Evolutionary conservation across 768 basidiomycete species (phyloP), one percentile per base, ranked within the genome.

Genomic region (Paxillus ammoniavirescens): DNA sequence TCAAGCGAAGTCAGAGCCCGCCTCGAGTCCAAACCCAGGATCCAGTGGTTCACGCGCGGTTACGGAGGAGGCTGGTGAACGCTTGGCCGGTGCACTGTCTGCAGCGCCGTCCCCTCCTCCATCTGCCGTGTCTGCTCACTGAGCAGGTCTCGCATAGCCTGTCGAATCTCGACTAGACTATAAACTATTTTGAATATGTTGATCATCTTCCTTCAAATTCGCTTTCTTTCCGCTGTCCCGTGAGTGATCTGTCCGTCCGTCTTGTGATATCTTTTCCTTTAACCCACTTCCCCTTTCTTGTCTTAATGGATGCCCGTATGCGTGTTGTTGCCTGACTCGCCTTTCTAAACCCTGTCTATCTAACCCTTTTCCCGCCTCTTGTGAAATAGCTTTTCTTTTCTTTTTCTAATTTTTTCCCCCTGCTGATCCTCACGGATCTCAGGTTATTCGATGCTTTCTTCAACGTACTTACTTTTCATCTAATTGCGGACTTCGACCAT

Each of bases 141-240:
- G 49, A 5, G 31, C 37, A 47, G 45, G 38, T 42, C 13, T 30
- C 26, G 14, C 45, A 35, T 42, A 41, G 28, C 57, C 52, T 38
- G 41, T 41, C 42, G 54, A 53, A 53, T 38, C 18, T 31, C 46
- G 55, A 51, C 55, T 35, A 50, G 52, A 47, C 63, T 66, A 68
- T 63, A 56, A 56, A 63, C 59, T 65, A 57, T 65, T 65, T 69
- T 66, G 67, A 67, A 63, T 62, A 64, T 67, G 67, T 67, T 64
- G 67, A 67, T 50, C 67, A 62, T 69, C 60, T 67, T 68, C 66
- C 60, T 61, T 33, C 57, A 49, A 30, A 49, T 28, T 42, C 14
- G 8, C 30, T 35, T 45, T 28, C 26, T 50, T 40, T 42, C 35
- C 38, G 47, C 45, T 47, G 54, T 53, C 58, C 21, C 56, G 56